These are phyloP conservation scores for Fibroporia radiculosa DNA, from an alignment of 768 basidiomycete genomes.

Conservation along the genomic window DNA sequence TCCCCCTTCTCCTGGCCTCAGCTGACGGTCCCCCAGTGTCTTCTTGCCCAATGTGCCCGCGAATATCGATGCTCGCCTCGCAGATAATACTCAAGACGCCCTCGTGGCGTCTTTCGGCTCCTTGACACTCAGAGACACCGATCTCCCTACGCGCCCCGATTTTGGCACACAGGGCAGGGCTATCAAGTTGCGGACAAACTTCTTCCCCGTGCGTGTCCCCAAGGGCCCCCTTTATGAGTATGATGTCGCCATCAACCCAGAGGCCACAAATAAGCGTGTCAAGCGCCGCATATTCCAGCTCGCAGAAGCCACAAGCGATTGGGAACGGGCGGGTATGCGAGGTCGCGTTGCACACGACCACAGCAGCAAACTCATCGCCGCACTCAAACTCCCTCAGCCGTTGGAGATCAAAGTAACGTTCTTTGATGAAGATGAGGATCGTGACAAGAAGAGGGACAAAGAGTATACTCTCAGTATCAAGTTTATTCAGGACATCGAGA, in stretches of 20 bases:
- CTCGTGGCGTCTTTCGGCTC: conserved; percentile 31
- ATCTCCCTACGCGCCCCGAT: conserved; percentile 41
- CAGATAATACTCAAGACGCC: conserved; percentile 33
- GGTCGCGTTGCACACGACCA: conserved; percentile 40
- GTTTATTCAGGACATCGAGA: conserved; percentile 37
- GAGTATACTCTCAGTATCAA: conserved; percentile 38
- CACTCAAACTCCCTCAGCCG: conserved; percentile 33
- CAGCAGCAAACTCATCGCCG: conserved; percentile 38
- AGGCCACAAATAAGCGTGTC: conserved; percentile 29
- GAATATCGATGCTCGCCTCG: conserved; percentile 47
- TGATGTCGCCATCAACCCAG: conserved; percentile 35
- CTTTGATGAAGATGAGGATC: conserved; percentile 39
- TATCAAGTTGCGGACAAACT: conserved; percentile 45
- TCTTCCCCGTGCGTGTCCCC: conserved; percentile 42
- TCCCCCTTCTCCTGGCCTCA: conserved; percentile 1
- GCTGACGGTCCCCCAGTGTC: conserved; percentile 24
- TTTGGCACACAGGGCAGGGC: conserved; percentile 35
- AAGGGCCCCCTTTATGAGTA: conserved; percentile 42
- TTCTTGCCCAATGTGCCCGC: conserved; percentile 32
- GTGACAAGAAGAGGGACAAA: conserved; percentile 21
- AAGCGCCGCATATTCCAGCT: conserved; percentile 40
- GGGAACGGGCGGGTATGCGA: conserved; percentile 32
- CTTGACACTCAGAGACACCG: conserved; percentile 20
- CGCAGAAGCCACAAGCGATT: conserved; percentile 35
- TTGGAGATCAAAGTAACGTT: conserved; percentile 31